A percentile compares a stretch with the other conserved stretches of the same genome.
phyloP scores from a whole-genome alignment of 805 yeast species.

The Torulaspora delbrueckii region DNA sequence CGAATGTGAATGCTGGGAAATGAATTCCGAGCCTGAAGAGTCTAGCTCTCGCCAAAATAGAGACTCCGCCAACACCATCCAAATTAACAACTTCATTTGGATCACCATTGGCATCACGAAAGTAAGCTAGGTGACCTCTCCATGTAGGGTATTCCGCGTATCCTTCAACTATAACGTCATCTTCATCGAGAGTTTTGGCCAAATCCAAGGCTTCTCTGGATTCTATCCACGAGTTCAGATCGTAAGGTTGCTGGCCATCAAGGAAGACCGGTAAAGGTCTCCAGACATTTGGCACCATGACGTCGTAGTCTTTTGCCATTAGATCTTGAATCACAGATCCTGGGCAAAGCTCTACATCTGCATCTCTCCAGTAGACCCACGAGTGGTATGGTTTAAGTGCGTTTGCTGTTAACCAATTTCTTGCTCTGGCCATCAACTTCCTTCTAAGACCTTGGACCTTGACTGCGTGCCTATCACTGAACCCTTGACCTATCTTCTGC shows the following conservation, averaged over 20 bases:
- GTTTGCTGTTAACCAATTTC: slow-evolving; percentile 74
- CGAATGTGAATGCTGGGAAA: slow-evolving; percentile 79
- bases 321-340: slow-evolving; percentile 68
- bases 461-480: slow-evolving; percentile 77
- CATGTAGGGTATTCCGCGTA: slow-evolving; percentile 83
- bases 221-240: slow-evolving; percentile 95
- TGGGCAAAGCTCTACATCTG: slow-evolving; percentile 77
- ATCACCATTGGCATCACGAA: slow-evolving; percentile 57
- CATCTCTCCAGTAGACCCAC: slow-evolving; percentile 92
- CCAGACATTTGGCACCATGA: slow-evolving; percentile 88
- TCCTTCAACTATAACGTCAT: slow-evolving; percentile 85
- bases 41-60: slow-evolving; percentile 68
- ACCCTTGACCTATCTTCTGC: slow-evolving; percentile 79
- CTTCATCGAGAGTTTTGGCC: slow-evolving; percentile 63
- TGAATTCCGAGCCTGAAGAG: slow-evolving; percentile 75
- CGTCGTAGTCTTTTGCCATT: slow-evolving; percentile 67
- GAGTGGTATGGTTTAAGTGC: slow-evolving; percentile 80
- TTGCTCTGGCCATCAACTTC: slow-evolving; percentile 79
- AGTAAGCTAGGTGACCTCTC: slow-evolving; percentile 75
- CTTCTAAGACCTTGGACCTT: slow-evolving; percentile 81
- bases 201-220: slow-evolving; percentile 67
- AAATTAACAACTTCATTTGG: slow-evolving; percentile 60
- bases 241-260: slow-evolving; percentile 82
- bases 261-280: slow-evolving; percentile 91
- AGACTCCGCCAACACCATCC: slow-evolving; percentile 87